Conservation (phyloP, 768 basidiomycete genomes). For the Trametes cinnabarina region DNA sequence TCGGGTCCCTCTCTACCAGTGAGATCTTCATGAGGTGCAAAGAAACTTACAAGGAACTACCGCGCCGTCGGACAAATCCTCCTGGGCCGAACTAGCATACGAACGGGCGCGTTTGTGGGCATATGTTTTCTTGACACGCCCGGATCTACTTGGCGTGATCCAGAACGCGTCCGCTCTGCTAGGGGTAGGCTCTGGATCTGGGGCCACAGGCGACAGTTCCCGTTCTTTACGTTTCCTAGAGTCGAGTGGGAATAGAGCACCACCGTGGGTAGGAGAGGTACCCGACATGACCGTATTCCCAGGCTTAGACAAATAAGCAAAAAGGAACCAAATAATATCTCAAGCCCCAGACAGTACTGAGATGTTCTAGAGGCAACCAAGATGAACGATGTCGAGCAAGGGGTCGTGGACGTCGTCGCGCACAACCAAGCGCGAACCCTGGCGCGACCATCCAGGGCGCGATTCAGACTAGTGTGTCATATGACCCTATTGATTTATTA, state of each 20-base stretch:
- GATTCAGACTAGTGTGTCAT: no score
- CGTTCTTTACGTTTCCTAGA: constrained; percentile 8
- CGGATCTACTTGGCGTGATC: neutral
- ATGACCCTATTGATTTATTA: neutral
- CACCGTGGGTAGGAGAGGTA: neutral
- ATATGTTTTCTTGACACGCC: constrained; percentile 8
- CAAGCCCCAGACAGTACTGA: no score
- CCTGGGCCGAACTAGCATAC: neutral
- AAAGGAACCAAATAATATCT: no score
- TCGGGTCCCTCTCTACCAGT: neutral
- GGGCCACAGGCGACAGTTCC: constrained; percentile 7
- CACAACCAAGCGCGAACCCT: no score
- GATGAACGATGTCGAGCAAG: no score
- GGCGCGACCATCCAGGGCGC: no score
- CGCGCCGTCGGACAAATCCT: neutral
- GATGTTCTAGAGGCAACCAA: no score
- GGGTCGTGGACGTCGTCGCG: no score
- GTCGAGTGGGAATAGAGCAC: neutral
- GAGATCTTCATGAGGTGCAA: neutral
- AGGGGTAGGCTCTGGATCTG: constrained; percentile 2
- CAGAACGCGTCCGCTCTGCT: neutral
- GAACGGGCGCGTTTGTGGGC: constrained; percentile 11
- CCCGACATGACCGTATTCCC: no score
- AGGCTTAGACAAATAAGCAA: no score
- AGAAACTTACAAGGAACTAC: neutral